Conservation (phyloP, 1,284 basidiomycete species). For the Ustilago crameri region DNA sequence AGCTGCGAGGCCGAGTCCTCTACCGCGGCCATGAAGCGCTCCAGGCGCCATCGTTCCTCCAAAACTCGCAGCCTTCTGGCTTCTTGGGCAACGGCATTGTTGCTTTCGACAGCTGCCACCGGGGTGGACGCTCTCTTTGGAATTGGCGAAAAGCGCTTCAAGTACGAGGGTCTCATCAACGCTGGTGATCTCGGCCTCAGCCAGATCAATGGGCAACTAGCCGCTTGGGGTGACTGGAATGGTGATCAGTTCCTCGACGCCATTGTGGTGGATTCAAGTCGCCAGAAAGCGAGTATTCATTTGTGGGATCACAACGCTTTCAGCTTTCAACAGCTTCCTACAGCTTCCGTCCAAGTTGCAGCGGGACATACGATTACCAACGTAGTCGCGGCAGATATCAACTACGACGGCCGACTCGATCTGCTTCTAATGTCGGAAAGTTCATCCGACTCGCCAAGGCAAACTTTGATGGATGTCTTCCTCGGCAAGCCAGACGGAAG, state of each 20-base stretch:
- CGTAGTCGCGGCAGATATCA: constrained; percentile 90
- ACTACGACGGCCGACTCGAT: constrained; percentile 89
- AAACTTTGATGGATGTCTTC: constrained; percentile 42
- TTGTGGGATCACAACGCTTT: constrained; percentile 82
- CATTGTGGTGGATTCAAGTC: constrained; percentile 78
- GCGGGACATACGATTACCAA: constrained; percentile 71
- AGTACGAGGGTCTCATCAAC: constrained; percentile 82
- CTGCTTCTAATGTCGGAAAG: constrained; percentile 79
- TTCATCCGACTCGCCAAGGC: constrained; percentile 16
- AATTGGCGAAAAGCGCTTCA: constrained; percentile 75
- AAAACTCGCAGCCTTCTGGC: constrained; percentile 17
- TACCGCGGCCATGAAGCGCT: constrained; percentile 16
- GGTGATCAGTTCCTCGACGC: constrained; percentile 85
- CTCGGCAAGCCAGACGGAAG: constrained; percentile 42
- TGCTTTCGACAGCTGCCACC: constrained; percentile 17
- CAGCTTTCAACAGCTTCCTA: constrained; percentile 72
- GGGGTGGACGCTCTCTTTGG: constrained; percentile 47
- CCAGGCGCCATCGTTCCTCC: constrained; percentile 6
- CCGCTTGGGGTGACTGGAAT: constrained; percentile 93
- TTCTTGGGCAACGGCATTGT: constrained; percentile 27
- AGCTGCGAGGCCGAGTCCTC: constrained; percentile 41
- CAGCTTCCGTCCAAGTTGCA: constrained; percentile 63
- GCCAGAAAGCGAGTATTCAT: constrained; percentile 79
- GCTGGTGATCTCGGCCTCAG: constrained; percentile 82
- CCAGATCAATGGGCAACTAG: constrained; percentile 76